These are phyloP conservation scores for Kodamaea ohmeri DNA, from an alignment of 1,139 yeast species.

Conservation along the genomic window DNA sequence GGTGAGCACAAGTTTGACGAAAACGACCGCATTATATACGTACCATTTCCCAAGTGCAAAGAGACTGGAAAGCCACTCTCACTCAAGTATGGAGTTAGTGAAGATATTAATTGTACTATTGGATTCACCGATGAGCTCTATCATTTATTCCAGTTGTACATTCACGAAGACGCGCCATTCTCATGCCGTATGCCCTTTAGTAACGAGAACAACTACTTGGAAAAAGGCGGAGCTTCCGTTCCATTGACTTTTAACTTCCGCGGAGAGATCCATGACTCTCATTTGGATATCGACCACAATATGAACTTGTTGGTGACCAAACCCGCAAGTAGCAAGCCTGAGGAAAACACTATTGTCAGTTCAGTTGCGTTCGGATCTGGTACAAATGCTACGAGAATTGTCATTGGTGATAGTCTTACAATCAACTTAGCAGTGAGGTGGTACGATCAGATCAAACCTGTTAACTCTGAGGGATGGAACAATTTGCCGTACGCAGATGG, in stretches of 20 bases:
- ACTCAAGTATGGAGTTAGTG: constrained; percentile 52
- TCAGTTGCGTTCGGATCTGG: constrained; percentile 66
- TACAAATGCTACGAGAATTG: constrained; percentile 55
- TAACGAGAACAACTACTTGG: constrained; percentile 40
- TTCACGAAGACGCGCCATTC: constrained; percentile 76
- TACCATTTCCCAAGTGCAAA: constrained; percentile 58
- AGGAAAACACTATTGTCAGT: constrained; percentile 46
- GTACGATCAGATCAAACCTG: constrained; percentile 36
- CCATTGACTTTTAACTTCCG: constrained; percentile 67
- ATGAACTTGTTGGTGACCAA: constrained; percentile 54
- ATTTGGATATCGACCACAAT: constrained; percentile 62
- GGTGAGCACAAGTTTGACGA: constrained; percentile 75
- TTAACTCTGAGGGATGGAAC: constrained; percentile 18
- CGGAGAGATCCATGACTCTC: constrained; percentile 67
- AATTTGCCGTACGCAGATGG: constrained; percentile 42
- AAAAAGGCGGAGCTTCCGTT: constrained; percentile 50
- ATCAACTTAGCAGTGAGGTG: constrained; percentile 60
- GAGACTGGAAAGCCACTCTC: constrained; percentile 62
- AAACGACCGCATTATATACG: constrained; percentile 55
- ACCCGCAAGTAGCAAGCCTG: constrained; percentile 27
- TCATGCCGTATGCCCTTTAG: constrained; percentile 62
- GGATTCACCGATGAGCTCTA: constrained; percentile 63
- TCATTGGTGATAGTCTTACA: constrained; percentile 64
- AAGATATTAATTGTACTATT: constrained; percentile 60
- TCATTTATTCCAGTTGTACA: constrained; percentile 69